Evolutionary conservation across 2,329 filamentous ascomycete species (phyloP).

Genomic region (Paecilomyces dactylethromorphus): DNA sequence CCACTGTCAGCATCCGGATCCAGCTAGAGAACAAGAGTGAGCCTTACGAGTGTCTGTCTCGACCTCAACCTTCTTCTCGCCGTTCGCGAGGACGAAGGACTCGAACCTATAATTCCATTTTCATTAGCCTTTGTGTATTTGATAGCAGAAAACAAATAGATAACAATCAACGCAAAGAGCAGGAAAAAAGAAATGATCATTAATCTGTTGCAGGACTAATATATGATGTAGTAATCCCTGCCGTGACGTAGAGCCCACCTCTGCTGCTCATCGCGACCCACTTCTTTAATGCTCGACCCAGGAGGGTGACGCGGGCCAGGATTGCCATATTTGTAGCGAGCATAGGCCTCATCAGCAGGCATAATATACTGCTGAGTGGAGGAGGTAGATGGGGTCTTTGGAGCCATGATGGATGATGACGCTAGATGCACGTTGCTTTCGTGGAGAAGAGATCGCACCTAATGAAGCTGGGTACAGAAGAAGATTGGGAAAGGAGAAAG

Average conservation of each 20-base stretch:
- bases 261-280: neutral
- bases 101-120: constrained; percentile 62
- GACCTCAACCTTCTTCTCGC: constrained; percentile 89
- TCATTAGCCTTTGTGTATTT: constrained; percentile 10
- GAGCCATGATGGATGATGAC: neutral
- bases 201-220: neutral
- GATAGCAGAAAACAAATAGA: neutral
- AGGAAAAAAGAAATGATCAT: neutral
- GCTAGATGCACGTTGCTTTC: neutral
- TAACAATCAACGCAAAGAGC: neutral
- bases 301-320: neutral
- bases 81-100: constrained; percentile 78
- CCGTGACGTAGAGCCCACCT: neutral
- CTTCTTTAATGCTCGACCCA: neutral
- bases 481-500: neutral
- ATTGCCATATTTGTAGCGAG: neutral
- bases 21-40: neutral
- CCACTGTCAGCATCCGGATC: neutral
- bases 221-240: neutral
- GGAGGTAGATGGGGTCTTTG: neutral
- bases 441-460: neutral
- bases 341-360: neutral
- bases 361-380: neutral
- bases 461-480: neutral
- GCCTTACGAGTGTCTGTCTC: constrained; percentile 78